Evolutionary conservation across 1,139 yeast genomes (phyloP), one percentile per base, ranked within the genome.

Genomic region (Blastobotrys serpentis): DNA sequence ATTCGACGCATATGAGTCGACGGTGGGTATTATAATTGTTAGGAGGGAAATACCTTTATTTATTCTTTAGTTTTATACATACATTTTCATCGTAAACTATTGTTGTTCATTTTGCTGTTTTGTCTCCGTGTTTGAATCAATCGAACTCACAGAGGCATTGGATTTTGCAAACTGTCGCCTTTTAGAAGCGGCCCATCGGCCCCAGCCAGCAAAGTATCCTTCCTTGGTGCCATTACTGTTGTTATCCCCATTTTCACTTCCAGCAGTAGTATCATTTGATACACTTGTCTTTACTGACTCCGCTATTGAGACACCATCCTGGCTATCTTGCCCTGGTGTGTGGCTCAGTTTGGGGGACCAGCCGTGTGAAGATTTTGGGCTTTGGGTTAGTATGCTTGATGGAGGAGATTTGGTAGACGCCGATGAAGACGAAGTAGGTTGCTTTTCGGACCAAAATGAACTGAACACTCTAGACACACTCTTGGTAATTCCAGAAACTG

Each of bases 391-490:
- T 17, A 21, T 23, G 8, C 19, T 13, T 11, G 21, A 30, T n/a
- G 33, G 34, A 4, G 22, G 50, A 33, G 37, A 36, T 11, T 18
- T 18, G 13, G 19, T 36, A 4, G 40, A 18, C 16, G 40, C 25
- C 7, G 40, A 4, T 8, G 40, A 17, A 3, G 23, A 19, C 4
- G 40, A 36, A 13, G 7, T 17, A 21, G 29, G 19, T 4, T 11
- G 32, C 13, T 53, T 45, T 17, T 52, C 49, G n/a, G 56, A 54
- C 68, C 68, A 64, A 10, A 63, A 50, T 40, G 52, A 59, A 10
- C 63, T 62, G 47, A 63, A 60, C 5, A 63, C 65, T 29, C 55
- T 51, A 2, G 62, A 48, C 25, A 64, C 63, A 23, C 56, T 56
- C 48, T 58, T 58, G 26, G 64, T 60, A 18, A 63, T 54, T n/a